phyloP scores from a whole-genome alignment of 371 early-diverging fungal species.

The Rhizopus microsporus region DNA sequence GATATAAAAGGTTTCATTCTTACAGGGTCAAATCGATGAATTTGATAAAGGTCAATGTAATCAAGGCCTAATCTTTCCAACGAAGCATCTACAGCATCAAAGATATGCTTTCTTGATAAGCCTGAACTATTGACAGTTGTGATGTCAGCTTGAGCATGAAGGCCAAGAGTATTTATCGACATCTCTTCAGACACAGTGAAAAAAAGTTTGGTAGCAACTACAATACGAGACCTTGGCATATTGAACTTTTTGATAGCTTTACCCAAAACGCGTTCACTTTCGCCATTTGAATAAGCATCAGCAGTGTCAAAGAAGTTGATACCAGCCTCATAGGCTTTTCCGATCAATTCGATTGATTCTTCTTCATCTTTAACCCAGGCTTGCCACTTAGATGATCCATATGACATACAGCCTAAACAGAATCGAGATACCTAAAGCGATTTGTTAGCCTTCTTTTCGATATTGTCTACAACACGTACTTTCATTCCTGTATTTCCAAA shows the following conservation, averaged over 20 bases:
- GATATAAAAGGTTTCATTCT: background rate
- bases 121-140: slow-evolving; percentile 34
- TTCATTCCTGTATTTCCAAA: slow-evolving; percentile 44
- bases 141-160: slow-evolving; percentile 8
- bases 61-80: slow-evolving; percentile 49
- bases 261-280: slow-evolving; percentile 44
- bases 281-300: slow-evolving; percentile 46
- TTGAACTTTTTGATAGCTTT: slow-evolving; percentile 43
- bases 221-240: slow-evolving; percentile 42
- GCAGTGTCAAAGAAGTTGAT: slow-evolving; percentile 42
- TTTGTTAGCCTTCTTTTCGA: background rate
- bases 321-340: slow-evolving; percentile 46
- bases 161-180: background rate
- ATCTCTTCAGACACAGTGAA: slow-evolving; percentile 18
- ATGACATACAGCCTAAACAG: slow-evolving; percentile 48
- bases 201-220: slow-evolving; percentile 47
- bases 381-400: slow-evolving; percentile 22
- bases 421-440: slow-evolving; percentile 41
- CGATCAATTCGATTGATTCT: slow-evolving; percentile 38
- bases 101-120: slow-evolving; percentile 50
- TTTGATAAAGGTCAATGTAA: slow-evolving; percentile 64
- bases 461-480: background rate
- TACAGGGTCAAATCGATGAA: slow-evolving; percentile 42
- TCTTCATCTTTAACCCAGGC: slow-evolving; percentile 33
- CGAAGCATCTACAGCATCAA: slow-evolving; percentile 50